phyloP scores from a whole-genome alignment of 805 yeast genomes.

The Ogataea angusta region DNA sequence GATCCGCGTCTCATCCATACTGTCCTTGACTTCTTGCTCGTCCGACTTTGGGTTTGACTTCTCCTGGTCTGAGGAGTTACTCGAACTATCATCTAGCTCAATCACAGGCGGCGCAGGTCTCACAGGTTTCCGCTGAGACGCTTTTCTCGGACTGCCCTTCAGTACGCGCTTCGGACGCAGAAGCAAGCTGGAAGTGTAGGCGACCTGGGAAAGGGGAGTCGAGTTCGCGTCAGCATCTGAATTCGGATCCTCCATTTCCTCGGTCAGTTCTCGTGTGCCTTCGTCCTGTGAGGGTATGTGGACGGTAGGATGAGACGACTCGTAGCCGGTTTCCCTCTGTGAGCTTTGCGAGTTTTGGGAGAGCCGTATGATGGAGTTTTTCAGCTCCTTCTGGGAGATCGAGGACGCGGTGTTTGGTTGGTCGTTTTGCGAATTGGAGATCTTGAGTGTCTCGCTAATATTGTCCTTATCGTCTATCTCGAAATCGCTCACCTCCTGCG shows the following conservation, averaged over 20 bases:
- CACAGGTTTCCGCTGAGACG: background rate
- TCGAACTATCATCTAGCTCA: conserved; percentile 26
- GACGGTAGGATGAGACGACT: conserved; percentile 2
- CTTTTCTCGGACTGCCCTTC: background rate
- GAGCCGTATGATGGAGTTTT: background rate
- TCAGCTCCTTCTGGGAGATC: conserved; percentile 1
- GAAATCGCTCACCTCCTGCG: conserved; percentile 21
- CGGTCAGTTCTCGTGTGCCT: background rate
- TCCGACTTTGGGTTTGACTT: conserved; percentile 26
- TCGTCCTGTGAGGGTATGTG: background rate
- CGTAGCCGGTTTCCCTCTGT: background rate
- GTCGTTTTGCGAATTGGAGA: conserved; percentile 8
- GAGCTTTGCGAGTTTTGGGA: conserved; percentile 2
- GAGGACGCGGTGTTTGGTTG: conserved; percentile 1
- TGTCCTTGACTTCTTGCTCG: conserved; percentile 5
- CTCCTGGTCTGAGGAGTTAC: conserved; percentile 16
- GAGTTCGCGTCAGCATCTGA: background rate
- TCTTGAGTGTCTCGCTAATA: conserved; percentile 6
- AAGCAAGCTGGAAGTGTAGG: conserved; percentile 7
- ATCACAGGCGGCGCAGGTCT: background rate
- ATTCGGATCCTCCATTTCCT: background rate
- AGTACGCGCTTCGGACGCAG: conserved; percentile 1
- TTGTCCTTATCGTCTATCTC: conserved; percentile 7
- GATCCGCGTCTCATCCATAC: conserved; percentile 6
- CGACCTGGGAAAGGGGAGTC: conserved; percentile 9